Conservation (phyloP, 805 yeast genomes). For the Zygosaccharomyces lentus region DNA sequence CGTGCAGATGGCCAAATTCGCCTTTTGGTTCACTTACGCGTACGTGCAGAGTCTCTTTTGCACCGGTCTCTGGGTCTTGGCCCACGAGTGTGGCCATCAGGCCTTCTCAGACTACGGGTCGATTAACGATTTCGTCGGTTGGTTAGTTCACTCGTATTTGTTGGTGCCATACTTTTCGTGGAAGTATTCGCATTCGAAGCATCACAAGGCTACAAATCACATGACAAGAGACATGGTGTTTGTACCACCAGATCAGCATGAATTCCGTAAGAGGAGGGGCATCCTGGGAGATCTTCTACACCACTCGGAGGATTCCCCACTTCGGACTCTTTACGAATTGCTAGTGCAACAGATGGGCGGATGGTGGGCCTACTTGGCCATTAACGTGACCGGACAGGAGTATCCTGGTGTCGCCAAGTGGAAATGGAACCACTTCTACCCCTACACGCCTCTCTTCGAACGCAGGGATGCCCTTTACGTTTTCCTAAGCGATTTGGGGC, state of each 20-base stretch:
- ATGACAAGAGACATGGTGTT: conserved; percentile 79
- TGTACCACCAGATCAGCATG: conserved; percentile 65
- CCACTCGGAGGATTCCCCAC: conserved; percentile 66
- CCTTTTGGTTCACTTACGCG: conserved; percentile 56
- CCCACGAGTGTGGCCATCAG: conserved; percentile 90
- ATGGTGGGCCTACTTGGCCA: conserved; percentile 60
- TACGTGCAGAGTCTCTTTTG: conserved; percentile 59
- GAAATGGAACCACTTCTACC: conserved; percentile 64
- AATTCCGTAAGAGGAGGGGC: conserved; percentile 40
- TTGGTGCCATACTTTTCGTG: conserved; percentile 85
- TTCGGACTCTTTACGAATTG: conserved; percentile 53
- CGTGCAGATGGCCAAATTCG: conserved; percentile 40
- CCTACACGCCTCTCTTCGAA: conserved; percentile 70
- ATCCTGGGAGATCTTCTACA: conserved; percentile 46
- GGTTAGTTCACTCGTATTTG: conserved; percentile 74
- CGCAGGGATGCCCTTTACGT: conserved; percentile 67
- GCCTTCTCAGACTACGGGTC: conserved; percentile 71
- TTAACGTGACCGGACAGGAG: conserved; percentile 74
- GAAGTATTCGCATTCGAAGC: conserved; percentile 81
- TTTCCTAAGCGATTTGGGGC: conserved; percentile 69
- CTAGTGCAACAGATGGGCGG: conserved; percentile 73
- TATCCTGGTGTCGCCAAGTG: conserved; percentile 47
- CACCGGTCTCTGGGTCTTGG: conserved; percentile 80
- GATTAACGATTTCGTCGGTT: conserved; percentile 76
- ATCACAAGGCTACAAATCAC: conserved; percentile 88